A percentile compares a stretch with the other conserved stretches of the same genome.
phyloP scores from a whole-genome alignment of 2,329 filamentous ascomycete species.

The Aspergillus ustus region DNA sequence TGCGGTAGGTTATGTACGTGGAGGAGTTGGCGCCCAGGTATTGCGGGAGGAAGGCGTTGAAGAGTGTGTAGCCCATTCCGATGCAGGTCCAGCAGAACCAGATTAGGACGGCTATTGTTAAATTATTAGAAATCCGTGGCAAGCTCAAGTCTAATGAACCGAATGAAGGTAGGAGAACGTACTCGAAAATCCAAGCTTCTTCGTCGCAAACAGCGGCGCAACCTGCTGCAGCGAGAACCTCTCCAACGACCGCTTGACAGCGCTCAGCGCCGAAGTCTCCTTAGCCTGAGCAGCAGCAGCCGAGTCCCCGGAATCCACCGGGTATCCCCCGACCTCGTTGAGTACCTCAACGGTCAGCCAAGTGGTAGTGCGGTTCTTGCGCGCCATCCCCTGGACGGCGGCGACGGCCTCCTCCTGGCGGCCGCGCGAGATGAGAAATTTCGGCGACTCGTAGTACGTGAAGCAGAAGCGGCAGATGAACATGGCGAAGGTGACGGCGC shows the following conservation, averaged over 20 bases:
- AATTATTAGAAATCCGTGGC: no score
- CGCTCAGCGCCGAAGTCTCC: constrained; percentile 45
- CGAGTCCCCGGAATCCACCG: constrained; percentile 38
- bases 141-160: no score
- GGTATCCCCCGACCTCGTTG: constrained; percentile 57
- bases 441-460: constrained; percentile 81
- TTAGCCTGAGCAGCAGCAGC: constrained; percentile 32
- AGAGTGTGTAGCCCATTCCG: constrained; percentile 84
- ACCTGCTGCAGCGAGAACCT: constrained; percentile 71
- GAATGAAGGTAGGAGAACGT: constrained; percentile 21
- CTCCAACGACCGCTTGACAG: constrained; percentile 63
- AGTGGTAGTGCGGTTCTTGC: constrained; percentile 69
- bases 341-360: constrained; percentile 75
- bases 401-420: constrained; percentile 78
- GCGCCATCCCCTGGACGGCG: constrained; percentile 77
- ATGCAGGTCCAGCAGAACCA: constrained; percentile 85
- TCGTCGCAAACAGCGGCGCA: constrained; percentile 62
- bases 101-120: constrained; percentile 55
- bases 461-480: constrained; percentile 81
- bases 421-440: constrained; percentile 77
- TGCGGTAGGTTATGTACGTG: constrained; percentile 64
- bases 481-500: constrained; percentile 74
- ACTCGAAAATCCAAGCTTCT: constrained; percentile 54
- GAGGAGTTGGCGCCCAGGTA: constrained; percentile 61
- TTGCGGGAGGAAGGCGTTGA: constrained; percentile 86